Evolutionary conservation across 2,329 filamentous ascomycete genomes (phyloP), one percentile per base, ranked within the genome.

Genomic region (Neocucurbitaria cava): DNA sequence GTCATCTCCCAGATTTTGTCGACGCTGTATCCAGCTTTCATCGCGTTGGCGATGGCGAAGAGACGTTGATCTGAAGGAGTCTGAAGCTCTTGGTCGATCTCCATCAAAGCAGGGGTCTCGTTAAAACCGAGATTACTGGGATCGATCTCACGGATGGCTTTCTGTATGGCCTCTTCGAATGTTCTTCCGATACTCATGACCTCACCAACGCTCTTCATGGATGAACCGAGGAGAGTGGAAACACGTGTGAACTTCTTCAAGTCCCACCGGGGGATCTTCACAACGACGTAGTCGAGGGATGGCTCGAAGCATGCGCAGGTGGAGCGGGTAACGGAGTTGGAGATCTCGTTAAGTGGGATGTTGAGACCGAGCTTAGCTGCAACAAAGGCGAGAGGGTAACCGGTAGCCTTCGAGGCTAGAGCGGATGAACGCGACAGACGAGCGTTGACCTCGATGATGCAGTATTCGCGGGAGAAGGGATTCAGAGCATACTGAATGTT

Each of bases 151-250:
- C 95, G 89, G 68, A 99, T 99, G 18, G 95, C 95, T 78, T 98
- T 99, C 71, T 99, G 95, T 38, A 99, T 96, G 8, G 95, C 95
- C 79, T 99, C 95, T 78, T 99, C 95, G 67, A 99, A 99, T 0
- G 91, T 96, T 63, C 95, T 84, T 52, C 95, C 95, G 65, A 99
- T 97, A 70, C 90, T 94, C 95, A 99, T 98, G 64, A 99, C 95
- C 76, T 99, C 95, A 72, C 95, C 95, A 48, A 99, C 93, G 85
- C 92, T 96, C 88, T 98, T 99, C 95, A 99, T 99, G 11, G 94
- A 96, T 3, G 95, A 98, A 26, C 93, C 94, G 21, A 99, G 89
- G 72, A 96, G 89, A 1, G 93, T 98, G 3, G 94, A 98, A 20
- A 98, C 95, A 64, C 95, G 88, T 24, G 91, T 96, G 79, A 99